Evolutionary conservation across 768 basidiomycete species (phyloP), one percentile per base, ranked within the genome.

Genomic region (Tylopilus rubrobrunneus): DNA sequence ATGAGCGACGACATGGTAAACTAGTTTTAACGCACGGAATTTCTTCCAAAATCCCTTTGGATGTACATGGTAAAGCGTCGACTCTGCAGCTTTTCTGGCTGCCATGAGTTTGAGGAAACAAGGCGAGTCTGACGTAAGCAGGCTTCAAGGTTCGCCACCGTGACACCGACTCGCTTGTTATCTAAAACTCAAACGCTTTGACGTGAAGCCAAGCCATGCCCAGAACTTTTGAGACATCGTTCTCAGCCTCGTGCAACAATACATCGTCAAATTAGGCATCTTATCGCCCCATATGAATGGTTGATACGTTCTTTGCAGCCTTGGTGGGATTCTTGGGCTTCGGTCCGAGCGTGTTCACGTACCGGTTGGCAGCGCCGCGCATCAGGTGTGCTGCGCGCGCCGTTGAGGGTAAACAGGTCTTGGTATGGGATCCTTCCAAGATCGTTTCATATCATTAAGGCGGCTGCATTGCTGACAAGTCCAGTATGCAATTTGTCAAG

Each of bases 31-130:
- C 91, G 55, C 62, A 93, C 93, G 84, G 67, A 97, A 92, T 76
- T 89, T 92, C 83, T 95, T 96, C 94, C 94, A 96, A 70, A 96
- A 95, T 9, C 94, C 93, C 71, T 87, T 85, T 25, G 89, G 86
- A 63, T 82, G 83, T 62, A 92, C 81, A 67, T 97, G 94, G 72
- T 97, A 97, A 43, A 92, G 79, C 3, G 90, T 94, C 36, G 87
- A 85, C 66, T 97, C 92, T 59, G 92, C 90, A 28, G 78, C 84
- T 73, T 85, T 91, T 76, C 83, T 88, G 56, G 80, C 79, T 53
- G 87, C 83, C 85, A 88, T 88, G 7, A 61, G 56, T 50, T 33
- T n/a, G 27, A 51, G 47, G 37, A 47, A 65, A 45, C 37, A 5
- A 14, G 31, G 19, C 42, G 34, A 9, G 53, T 67, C 41, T 31